Evolutionary conservation across 805 yeast species (phyloP).

Genomic region (Candida koratica): DNA sequence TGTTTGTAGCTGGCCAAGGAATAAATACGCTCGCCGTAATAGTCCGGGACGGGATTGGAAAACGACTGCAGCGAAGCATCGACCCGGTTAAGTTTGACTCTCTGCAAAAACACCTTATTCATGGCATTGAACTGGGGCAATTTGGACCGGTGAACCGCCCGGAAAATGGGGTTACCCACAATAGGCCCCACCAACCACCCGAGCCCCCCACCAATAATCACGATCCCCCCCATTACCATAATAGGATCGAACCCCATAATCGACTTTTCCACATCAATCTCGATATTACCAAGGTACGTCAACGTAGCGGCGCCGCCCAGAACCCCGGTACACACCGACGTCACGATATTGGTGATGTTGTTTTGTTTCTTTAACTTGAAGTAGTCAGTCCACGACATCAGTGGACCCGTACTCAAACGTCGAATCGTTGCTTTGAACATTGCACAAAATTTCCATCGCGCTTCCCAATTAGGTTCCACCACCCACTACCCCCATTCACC

Average conservation of each 20-base stretch:
- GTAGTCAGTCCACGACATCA: slow-evolving; percentile 75
- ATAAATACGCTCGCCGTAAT: slow-evolving; percentile 93
- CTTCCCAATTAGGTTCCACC: too few relatives aligned
- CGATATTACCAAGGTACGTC: slow-evolving; percentile 72
- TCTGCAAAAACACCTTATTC: slow-evolving; percentile 71
- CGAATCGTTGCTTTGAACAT: too few relatives aligned
- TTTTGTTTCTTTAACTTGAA: slow-evolving; percentile 71
- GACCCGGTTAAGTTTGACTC: slow-evolving; percentile 73
- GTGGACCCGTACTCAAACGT: slow-evolving; percentile 8
- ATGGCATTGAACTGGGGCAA: slow-evolving; percentile 51
- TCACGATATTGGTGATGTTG: slow-evolving; percentile 60
- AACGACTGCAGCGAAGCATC: slow-evolving; percentile 89
- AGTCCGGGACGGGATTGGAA: slow-evolving; percentile 96
- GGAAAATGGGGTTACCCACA: slow-evolving; percentile 67
- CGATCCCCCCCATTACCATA: slow-evolving; percentile 71
- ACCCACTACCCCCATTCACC: too few relatives aligned
- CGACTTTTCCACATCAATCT: slow-evolving; percentile 82
- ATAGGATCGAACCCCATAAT: slow-evolving; percentile 89
- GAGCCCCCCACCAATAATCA: slow-evolving; percentile 64
- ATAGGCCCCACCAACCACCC: slow-evolving; percentile 86
- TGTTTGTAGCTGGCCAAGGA: slow-evolving; percentile 83
- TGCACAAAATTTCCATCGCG: too few relatives aligned
- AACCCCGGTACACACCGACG: slow-evolving; percentile 66
- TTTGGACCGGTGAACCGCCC: slow-evolving; percentile 44
- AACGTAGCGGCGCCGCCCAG: slow-evolving; percentile 66